Conservation (phyloP, 2,329 filamentous ascomycete species). For the Aspergillus calidoustus region DNA sequence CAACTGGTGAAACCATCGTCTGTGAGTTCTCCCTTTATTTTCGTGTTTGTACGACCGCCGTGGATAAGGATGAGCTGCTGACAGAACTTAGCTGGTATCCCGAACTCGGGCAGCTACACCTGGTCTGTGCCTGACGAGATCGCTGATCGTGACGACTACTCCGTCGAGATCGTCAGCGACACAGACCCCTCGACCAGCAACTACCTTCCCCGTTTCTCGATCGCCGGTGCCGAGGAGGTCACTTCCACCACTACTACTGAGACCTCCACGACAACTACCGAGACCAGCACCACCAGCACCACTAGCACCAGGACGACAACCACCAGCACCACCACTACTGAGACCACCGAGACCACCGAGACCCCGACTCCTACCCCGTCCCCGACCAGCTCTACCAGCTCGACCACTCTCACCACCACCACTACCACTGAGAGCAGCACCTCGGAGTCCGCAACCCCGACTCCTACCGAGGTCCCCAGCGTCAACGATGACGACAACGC, state of each 20-base stretch:
- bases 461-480: conserved; percentile 35
- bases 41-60: background rate
- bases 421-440: conserved; percentile 30
- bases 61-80: conserved; percentile 8
- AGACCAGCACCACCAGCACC: conserved; percentile 24
- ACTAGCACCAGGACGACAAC: conserved; percentile 30
- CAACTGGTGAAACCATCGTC: conserved; percentile 47
- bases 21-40: conserved; percentile 42
- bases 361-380: conserved; percentile 32
- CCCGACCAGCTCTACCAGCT: conserved; percentile 23
- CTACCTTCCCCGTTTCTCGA: conserved; percentile 58
- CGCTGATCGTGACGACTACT: conserved; percentile 53
- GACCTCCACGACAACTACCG: conserved; percentile 29
- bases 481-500: conserved; percentile 27
- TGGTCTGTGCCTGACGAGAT: conserved; percentile 51
- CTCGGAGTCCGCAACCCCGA: conserved; percentile 25
- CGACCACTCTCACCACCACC: conserved; percentile 32
- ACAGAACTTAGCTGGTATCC: conserved; percentile 46
- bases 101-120: conserved; percentile 55
- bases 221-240: conserved; percentile 50
- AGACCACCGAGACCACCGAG: conserved; percentile 28
- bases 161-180: conserved; percentile 58
- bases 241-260: conserved; percentile 33
- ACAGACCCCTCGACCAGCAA: conserved; percentile 50
- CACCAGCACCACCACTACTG: conserved; percentile 25